Base-by-base conservation (phyloP, 202 grass and related monocot species). In the Zoysia matrella region DNA sequence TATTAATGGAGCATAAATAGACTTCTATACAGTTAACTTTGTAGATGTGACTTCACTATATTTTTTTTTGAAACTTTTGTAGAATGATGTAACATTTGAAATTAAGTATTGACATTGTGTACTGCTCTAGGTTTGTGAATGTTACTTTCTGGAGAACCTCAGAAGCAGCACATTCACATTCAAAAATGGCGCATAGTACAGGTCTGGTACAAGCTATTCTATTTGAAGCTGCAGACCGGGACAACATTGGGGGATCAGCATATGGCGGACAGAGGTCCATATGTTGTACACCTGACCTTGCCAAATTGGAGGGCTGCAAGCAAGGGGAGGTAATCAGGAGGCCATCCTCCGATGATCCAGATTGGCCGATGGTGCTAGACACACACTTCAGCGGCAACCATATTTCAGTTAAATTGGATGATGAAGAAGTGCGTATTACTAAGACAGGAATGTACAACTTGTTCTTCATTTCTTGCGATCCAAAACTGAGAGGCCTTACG, bases 371-470 rank as follows among this genome's bases (percentile, higher is more conserved):
- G 50, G 81, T 95, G 54, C 43, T 99, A 42, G 83, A 76, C 43
- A 95, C 91, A 57, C 96, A 99, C 58, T 99, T 99, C 71, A 99
- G 82, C 39, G 89, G 76, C 56, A 93, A 85, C 82, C 15, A 91
- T 62, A 70, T 90, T 57, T 94, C 67, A 50, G 78, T 85, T 42
- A 90, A 90, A 62, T 81, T 95, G 73, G 85, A 88, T 1, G 76
- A 87, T 65, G 82, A 87, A 14, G 51, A 83, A 54, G 74, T 95
- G 67, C 75, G 12, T 11, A 87, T 99, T 79, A 88, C 92, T 64
- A 99, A 95, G 82, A 99, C 96, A 66, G 96, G 96, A 84, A 99
- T 99, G 96, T 99, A 99, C 80, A 99, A 95, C 75, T 81, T 99
- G 67, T 99, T 99, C 85, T 99, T 95, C 79, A 95, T 99, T 65